Evolutionary conservation across 768 basidiomycete genomes (phyloP).

Genomic region (Trametes sanguinea): DNA sequence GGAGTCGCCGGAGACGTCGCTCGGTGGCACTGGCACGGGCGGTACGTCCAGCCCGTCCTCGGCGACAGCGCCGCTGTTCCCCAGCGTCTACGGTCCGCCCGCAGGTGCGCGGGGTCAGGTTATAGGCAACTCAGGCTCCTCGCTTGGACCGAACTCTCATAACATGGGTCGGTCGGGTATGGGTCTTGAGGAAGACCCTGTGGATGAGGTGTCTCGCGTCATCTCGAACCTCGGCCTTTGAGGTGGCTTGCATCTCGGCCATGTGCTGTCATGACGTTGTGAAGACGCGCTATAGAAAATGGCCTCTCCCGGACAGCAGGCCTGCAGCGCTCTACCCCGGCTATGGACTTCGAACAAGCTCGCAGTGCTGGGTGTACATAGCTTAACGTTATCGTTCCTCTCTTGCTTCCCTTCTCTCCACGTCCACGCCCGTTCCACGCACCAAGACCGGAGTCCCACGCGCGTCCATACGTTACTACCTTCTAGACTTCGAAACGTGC

Average conservation of each 20-base stretch:
- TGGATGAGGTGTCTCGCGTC: conserved; percentile 75
- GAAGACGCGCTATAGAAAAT: conserved; percentile 16
- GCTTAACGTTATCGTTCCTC: background rate
- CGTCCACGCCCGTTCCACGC: conserved; percentile 10
- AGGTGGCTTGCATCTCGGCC: background rate
- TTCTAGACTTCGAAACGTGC: conserved; percentile 19
- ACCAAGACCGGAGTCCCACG: conserved; percentile 10
- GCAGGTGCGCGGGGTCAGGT: conserved; percentile 31
- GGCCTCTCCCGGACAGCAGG: conserved; percentile 12
- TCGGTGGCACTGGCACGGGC: conserved; percentile 54
- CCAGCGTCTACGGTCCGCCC: conserved; percentile 74
- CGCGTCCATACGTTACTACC: conserved; percentile 21
- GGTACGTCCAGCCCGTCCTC: conserved; percentile 81
- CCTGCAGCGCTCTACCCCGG: conserved; percentile 16
- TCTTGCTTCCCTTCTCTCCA: background rate
- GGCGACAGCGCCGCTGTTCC: conserved; percentile 77
- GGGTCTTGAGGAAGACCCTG: conserved; percentile 54
- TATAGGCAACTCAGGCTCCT: conserved; percentile 31
- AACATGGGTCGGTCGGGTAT: conserved; percentile 28
- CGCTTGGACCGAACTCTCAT: conserved; percentile 26
- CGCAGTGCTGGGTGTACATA: conserved; percentile 21
- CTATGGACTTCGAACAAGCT: conserved; percentile 7
- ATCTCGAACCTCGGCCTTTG: conserved; percentile 55
- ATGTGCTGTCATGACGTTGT: background rate
- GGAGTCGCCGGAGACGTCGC: conserved; percentile 81